Evolutionary conservation across 306 rosid genomes (phyloP).

Genomic region (Quercus rubra): DNA sequence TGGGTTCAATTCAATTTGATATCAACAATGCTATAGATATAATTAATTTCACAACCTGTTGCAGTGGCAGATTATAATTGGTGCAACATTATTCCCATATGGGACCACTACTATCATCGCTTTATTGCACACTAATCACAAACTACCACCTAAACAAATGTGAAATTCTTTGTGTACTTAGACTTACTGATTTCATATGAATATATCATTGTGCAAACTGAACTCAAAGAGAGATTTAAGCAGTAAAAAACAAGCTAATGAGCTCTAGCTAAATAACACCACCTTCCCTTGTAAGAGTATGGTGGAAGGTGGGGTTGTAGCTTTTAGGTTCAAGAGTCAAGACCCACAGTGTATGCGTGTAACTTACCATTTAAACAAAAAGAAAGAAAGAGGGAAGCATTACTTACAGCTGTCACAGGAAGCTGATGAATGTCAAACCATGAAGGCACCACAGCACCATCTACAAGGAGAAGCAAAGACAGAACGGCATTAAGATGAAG

Average conservation of each 20-base stretch:
- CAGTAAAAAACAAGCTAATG: neutral
- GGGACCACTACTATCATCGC: too few relatives aligned
- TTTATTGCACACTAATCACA: too few relatives aligned
- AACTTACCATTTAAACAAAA: neutral
- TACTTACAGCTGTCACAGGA: conserved; percentile 70
- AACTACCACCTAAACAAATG: too few relatives aligned
- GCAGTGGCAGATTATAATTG: too few relatives aligned
- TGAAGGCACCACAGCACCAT: conserved; percentile 75
- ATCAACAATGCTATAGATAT: neutral
- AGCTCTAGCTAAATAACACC: too few relatives aligned
- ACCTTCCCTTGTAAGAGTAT: too few relatives aligned
- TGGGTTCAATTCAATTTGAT: neutral
- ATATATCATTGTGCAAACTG: conserved; percentile 1
- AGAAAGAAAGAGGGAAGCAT: neutral
- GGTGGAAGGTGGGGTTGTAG: neutral
- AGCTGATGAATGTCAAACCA: conserved; percentile 87
- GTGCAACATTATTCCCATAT: too few relatives aligned
- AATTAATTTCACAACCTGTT: too few relatives aligned
- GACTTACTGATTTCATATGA: neutral
- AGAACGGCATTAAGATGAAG: neutral
- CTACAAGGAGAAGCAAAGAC: conserved; percentile 41
- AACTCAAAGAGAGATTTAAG: neutral
- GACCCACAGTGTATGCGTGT: neutral
- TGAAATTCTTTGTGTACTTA: too few relatives aligned
- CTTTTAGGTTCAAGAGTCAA: neutral